Conservation (phyloP, 352 stramenopile genomes). For the Phytophthora podocarpi region DNA sequence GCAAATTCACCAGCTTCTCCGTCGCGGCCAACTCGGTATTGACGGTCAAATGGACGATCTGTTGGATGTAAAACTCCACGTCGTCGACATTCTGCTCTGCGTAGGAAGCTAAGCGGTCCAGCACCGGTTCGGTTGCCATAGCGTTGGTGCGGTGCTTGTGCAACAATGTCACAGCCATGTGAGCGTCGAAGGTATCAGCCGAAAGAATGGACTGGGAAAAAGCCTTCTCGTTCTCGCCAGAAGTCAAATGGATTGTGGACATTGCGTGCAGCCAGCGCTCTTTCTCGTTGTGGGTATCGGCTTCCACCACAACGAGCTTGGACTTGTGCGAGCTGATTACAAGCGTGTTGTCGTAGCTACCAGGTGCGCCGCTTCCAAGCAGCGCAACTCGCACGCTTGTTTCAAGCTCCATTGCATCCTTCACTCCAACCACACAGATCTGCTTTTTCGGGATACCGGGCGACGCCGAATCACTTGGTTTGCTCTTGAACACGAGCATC, state of each 20-base stretch:
- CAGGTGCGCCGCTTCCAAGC: constrained; percentile 37
- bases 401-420: constrained; percentile 67
- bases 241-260: constrained; percentile 66
- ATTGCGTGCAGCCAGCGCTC: constrained; percentile 78
- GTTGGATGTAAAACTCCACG: constrained; percentile 84
- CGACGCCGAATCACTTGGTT: constrained; percentile 46
- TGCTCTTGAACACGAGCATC: constrained; percentile 67
- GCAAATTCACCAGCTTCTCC: constrained; percentile 68
- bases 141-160: constrained; percentile 80
- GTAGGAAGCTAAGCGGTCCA: constrained; percentile 70
- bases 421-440: constrained; percentile 67
- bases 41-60: constrained; percentile 78
- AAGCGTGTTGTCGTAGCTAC: constrained; percentile 57
- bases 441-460: constrained; percentile 50
- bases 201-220: constrained; percentile 66
- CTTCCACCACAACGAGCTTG: constrained; percentile 70
- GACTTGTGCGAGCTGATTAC: constrained; percentile 77
- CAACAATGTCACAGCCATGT: constrained; percentile 68
- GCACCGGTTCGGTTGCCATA: constrained; percentile 61
- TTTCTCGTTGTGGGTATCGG: constrained; percentile 76
- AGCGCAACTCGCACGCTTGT: constrained; percentile 53
- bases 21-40: constrained; percentile 66
- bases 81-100: constrained; percentile 73
- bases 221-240: constrained; percentile 49
- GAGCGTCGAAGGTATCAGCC: constrained; percentile 64